These are phyloP conservation scores for Ceratobasidium sp. DNA, from an alignment of 1,284 basidiomycete species.

Conservation along the genomic window DNA sequence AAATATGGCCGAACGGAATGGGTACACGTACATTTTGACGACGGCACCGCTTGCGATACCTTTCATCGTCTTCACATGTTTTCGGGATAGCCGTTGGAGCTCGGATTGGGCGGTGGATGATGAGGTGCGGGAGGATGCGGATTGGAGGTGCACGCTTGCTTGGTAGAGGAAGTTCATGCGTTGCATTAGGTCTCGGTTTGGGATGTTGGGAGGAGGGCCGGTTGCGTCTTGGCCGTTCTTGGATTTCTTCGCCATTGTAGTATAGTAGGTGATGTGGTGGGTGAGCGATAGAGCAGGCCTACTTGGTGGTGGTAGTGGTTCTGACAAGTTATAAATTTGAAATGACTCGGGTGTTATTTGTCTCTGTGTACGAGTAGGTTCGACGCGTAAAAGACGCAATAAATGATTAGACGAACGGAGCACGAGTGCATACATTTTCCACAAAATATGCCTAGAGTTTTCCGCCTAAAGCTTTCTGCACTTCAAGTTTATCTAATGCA, in stretches of 20 bases:
- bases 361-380: background rate
- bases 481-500: conserved; percentile 78
- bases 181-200: conserved; percentile 81
- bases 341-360: background rate
- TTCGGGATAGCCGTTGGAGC: conserved; percentile 64
- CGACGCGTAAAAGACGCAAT: too few relatives aligned
- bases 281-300: background rate
- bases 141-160: conserved; percentile 74
- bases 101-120: conserved; percentile 18
- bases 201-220: conserved; percentile 53
- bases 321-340: conserved; percentile 7
- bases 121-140: conserved; percentile 10
- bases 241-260: conserved; percentile 39
- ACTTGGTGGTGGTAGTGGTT: conserved; percentile 8
- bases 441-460: too few relatives aligned
- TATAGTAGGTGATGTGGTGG: background rate
- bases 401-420: too few relatives aligned
- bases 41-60: conserved; percentile 78
- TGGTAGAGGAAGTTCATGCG: conserved; percentile 87
- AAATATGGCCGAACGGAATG: conserved; percentile 22
- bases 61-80: conserved; percentile 76
- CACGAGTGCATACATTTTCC: too few relatives aligned
- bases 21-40: conserved; percentile 72
- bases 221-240: conserved; percentile 19
- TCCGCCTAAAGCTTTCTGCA: conserved; percentile 75